phyloP scores from a whole-genome alignment of 2,329 filamentous ascomycete species.

The Trichophyton schoenleinii region DNA sequence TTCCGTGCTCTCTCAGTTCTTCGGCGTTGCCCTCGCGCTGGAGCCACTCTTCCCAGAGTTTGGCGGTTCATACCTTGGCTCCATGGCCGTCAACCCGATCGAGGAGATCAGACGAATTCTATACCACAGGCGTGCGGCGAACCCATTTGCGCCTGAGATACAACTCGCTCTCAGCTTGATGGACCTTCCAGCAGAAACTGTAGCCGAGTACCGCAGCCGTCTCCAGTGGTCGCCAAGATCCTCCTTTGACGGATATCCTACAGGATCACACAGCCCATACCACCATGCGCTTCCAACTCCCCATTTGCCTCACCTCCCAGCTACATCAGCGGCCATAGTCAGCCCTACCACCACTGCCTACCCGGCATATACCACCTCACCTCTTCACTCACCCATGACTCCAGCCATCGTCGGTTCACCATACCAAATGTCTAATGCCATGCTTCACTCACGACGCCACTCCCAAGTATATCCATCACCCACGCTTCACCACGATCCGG shows the following conservation, averaged over 20 bases:
- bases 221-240: slow-evolving; percentile 48
- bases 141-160: slow-evolving; percentile 44
- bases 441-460: slow-evolving; percentile 24
- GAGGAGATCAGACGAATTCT: slow-evolving; percentile 75
- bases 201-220: slow-evolving; percentile 54
- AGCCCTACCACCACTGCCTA: slow-evolving; percentile 24
- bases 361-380: slow-evolving; percentile 29
- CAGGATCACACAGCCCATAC: slow-evolving; percentile 26
- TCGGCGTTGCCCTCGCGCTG: slow-evolving; percentile 73
- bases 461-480: slow-evolving; percentile 28
- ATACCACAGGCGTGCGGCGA: slow-evolving; percentile 52
- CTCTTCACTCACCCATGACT: slow-evolving; percentile 29
- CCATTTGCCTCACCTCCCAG: slow-evolving; percentile 19
- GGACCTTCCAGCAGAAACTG: slow-evolving; percentile 59
- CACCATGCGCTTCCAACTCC: slow-evolving; percentile 22
- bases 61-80: slow-evolving; percentile 76
- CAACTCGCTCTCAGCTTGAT: slow-evolving; percentile 55
- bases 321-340: slow-evolving; percentile 19
- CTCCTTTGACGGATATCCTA: slow-evolving; percentile 28
- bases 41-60: slow-evolving; percentile 88
- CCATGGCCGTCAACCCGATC: slow-evolving; percentile 64
- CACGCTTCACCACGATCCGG: slow-evolving; percentile 24
- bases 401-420: slow-evolving; percentile 28
- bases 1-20: slow-evolving; percentile 79
- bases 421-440: slow-evolving; percentile 22